Evolutionary conservation across 2,329 filamentous ascomycete species (phyloP), one percentile per base, ranked within the genome.

Genomic region (Lanzia echinophila): DNA sequence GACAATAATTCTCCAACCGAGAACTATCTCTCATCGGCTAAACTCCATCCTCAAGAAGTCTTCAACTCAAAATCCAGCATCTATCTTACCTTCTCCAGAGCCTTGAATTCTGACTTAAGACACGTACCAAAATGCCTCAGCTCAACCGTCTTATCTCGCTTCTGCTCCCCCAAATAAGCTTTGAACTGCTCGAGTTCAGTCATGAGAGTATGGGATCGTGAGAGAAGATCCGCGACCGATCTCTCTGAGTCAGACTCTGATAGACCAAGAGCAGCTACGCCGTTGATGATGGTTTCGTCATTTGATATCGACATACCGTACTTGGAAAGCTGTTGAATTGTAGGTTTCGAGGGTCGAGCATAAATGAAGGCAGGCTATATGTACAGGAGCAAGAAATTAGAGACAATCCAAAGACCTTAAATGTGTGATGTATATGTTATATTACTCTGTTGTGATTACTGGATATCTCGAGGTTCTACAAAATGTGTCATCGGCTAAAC

Each of bases 91-190:
- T 71, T 76, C 56, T 76, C 68, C 42, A 81, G 61, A 39, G 70
- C 70, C 56, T 70, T 73, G 55, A 77, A 62, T 58, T 81, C 78
- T 2, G 75, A 70, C 39, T 72, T 65, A 3, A 80, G 65, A 15
- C 69, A 73, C 11, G 70, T 72, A 39, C 71, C 74, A 57, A 81
- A 76, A 28, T 73, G 71, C 11, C 76, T 71, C 45, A 78, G 63
- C 56, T 81, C 78, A 6, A 79, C 72, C 17, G 68, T 63, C 53
- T 75, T 71, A 15, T 75, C 73, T 54, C 73, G 72, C 33, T 72
- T 72, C 39, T 70, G 66, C n/a, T 65, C 48, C 34, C 65, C 64
- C 42, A 79, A 63, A 46, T 72, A 69, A 15, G 63, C 50, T 57
- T 74, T 70, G 56, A 78, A 74, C 31, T 70, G 60, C 45, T 73